Conservation (phyloP, 768 basidiomycete species). For the Gymnopilus junonius region DNA sequence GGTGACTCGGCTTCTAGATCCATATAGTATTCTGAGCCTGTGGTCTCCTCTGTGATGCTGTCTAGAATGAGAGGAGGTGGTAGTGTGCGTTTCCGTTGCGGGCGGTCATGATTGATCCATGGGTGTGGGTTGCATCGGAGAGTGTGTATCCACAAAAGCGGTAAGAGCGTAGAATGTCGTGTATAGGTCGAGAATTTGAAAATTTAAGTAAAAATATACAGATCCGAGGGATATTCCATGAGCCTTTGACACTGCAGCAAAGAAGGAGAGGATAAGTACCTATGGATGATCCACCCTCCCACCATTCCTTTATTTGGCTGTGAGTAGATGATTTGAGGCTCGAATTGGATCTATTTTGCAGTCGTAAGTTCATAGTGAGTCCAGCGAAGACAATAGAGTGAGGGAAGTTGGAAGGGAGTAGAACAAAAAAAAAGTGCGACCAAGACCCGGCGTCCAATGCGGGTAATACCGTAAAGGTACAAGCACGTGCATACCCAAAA, state of each 20-base stretch:
- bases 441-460: no score
- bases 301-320: conserved; percentile 25
- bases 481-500: no score
- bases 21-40: conserved; percentile 27
- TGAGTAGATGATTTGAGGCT: conserved; percentile 15
- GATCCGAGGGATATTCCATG: conserved; percentile 11
- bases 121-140: neutral
- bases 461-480: no score
- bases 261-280: conserved; percentile 14
- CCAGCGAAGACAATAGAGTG: no score
- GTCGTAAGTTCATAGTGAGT: conserved; percentile 18
- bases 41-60: conserved; percentile 27
- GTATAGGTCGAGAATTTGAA: neutral
- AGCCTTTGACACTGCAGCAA: conserved; percentile 4
- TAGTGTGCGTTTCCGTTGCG: no score
- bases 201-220: neutral
- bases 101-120: no score
- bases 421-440: no score
- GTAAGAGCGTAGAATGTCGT: neutral
- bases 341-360: conserved; percentile 19
- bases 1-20: conserved; percentile 32
- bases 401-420: no score
- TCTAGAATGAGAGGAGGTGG: conserved; percentile 23
- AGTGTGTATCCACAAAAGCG: neutral
- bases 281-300: conserved; percentile 24